Evolutionary conservation across 1,139 yeast genomes (phyloP), one percentile per base, ranked within the genome.

Genomic region (Saccharomycopsis hybrid): DNA sequence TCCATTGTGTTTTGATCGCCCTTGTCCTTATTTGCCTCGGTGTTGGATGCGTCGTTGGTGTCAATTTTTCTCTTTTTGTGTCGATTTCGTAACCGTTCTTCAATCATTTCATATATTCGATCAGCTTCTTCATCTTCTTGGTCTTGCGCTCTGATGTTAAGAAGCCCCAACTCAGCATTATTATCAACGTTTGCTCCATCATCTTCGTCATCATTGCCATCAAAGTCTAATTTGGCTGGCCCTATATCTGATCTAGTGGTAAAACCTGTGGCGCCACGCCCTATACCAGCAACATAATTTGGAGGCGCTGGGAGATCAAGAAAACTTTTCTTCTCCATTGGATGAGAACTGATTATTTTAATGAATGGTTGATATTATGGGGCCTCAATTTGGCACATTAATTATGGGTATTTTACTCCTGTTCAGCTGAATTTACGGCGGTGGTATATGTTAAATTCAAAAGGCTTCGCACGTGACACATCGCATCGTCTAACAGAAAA

Each of bases 261-360:
- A 64, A 90, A 90, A 1, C 97, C 97, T 0, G 87, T 78, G 1
- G 97, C 98, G 18, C 98, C 98, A 62, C 98, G 73, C 0, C 97
- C 98, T 5, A 89, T 68, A 33, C 98, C 98, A 1, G 97, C 85
- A 39, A 89, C 77, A 62, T 92, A 92, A 4, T 95, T 95, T 2
- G 84, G 78, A 0, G 98, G 98, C 0, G 97, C 84, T 56, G 83
- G 81, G 68, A 85, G 89, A 60, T 85, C 90, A 50, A 92, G 72
- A 65, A 92, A 92, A n/a, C 79, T 72, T 56, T 68, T 68, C 47
- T 78, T 61, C 31, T 74, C 78, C 81, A 77, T 76, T 11, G 2
- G 7, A 18, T 18, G 18, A 18, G 11, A 3, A 3, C 24, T 8
- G 8, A n/a, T n/a, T 37, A 37, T 13, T 37, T n/a, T 13, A 8